Evolutionary conservation across 192 early-diverging fungal genomes (phyloP).

Genomic region (Podila epicladia): DNA sequence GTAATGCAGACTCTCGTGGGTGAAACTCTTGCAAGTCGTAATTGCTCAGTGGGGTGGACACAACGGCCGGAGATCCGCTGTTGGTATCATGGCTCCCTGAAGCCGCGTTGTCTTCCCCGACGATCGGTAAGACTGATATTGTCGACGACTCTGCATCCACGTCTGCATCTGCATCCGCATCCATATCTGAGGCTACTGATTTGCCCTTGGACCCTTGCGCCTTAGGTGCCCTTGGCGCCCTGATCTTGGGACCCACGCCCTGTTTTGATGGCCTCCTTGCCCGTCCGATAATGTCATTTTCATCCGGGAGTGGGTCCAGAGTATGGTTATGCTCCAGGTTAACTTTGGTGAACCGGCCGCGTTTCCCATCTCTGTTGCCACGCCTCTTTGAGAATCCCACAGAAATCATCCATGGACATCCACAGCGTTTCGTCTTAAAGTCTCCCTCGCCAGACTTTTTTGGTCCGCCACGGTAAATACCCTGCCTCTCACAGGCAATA

Average conservation of each 20-base stretch:
- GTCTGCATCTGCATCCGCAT: background rate
- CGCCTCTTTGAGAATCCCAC: slow-evolving; percentile 52
- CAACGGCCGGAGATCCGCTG: too few species aligned
- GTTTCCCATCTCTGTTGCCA: slow-evolving; percentile 45
- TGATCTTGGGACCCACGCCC: background rate
- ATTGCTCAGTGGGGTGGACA: too few species aligned
- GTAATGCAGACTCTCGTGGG: background rate
- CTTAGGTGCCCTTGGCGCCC: background rate
- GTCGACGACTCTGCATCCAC: background rate
- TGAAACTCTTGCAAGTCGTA: background rate
- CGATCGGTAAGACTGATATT: too few species aligned
- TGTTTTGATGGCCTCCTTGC: slow-evolving; percentile 19
- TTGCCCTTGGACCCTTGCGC: background rate
- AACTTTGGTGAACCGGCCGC: slow-evolving; percentile 43
- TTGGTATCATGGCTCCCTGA: too few species aligned
- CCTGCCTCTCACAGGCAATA: slow-evolving; percentile 48
- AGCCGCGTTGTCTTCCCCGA: too few species aligned
- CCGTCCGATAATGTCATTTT: background rate
- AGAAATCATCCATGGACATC: slow-evolving; percentile 52
- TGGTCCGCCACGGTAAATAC: slow-evolving; percentile 23
- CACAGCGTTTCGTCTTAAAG: slow-evolving; percentile 41
- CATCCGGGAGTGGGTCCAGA: slow-evolving; percentile 19
- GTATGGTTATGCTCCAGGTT: slow-evolving; percentile 40
- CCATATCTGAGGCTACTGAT: background rate
- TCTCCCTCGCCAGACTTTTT: slow-evolving; percentile 20